These are phyloP conservation scores for Globisporangium perplexum DNA, from an alignment of 352 stramenopile genomes.

Conservation along the genomic window DNA sequence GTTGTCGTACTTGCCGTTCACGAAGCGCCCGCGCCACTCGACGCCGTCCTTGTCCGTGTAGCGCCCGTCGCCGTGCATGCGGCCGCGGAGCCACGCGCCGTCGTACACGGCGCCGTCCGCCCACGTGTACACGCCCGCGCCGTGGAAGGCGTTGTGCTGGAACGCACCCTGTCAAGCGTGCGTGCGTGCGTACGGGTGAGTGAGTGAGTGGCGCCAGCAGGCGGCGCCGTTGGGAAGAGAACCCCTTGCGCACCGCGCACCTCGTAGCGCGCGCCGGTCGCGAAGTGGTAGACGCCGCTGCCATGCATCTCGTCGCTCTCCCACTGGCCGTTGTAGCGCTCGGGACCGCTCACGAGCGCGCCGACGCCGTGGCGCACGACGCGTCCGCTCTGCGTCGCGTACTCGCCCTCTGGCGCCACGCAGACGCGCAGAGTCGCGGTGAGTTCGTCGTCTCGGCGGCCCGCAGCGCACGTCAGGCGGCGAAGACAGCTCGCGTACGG, in stretches of 20 bases:
- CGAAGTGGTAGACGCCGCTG: conserved; percentile 53
- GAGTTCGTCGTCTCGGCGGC: not conserved
- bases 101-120: conserved; percentile 57
- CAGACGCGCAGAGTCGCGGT: not conserved
- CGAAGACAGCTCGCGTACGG: conserved; percentile 20
- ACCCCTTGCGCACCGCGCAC: too few species aligned
- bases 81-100: conserved; percentile 50
- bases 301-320: conserved; percentile 66
- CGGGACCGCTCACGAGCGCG: conserved; percentile 39
- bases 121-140: conserved; percentile 59
- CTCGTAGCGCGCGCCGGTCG: conserved; percentile 67
- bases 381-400: conserved; percentile 23
- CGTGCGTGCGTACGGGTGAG: not conserved
- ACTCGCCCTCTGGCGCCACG: conserved; percentile 34
- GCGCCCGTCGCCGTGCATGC: conserved; percentile 67
- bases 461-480: not conserved
- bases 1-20: conserved; percentile 86
- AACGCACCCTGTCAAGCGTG: conserved; percentile 40
- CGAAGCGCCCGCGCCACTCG: conserved; percentile 55
- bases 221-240: too few species aligned
- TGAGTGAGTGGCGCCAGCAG: not conserved
- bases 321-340: conserved; percentile 65
- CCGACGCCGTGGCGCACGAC: conserved; percentile 51
- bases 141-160: conserved; percentile 52
- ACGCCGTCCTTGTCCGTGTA: conserved; percentile 79